Percentiles rank a stretch among this genome's conserved stretches.
Conservation (phyloP, 257 asterid species). For the Solanum neorickii region DNA sequence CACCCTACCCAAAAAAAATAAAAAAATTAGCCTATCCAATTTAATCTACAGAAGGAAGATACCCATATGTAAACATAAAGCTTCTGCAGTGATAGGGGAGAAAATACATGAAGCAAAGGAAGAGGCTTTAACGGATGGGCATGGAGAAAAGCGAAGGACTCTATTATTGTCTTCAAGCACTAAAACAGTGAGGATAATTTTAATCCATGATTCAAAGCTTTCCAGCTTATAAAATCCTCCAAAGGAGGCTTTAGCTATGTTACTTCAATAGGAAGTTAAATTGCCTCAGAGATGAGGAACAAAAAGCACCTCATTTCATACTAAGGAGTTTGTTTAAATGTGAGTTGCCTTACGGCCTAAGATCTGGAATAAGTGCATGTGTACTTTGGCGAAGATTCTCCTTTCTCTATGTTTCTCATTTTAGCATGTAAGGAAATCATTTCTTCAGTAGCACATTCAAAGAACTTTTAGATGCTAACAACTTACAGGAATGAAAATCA, state of each 20-base stretch:
- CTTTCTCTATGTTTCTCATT: not conserved
- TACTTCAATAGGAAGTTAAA: not conserved
- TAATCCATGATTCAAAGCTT: not conserved
- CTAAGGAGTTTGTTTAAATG: not conserved
- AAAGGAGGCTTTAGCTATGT: not conserved
- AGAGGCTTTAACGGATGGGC: not conserved
- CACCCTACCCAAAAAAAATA: not conserved
- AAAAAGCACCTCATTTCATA: not conserved
- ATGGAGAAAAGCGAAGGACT: not conserved
- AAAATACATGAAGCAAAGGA: not conserved
- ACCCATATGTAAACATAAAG: not conserved
- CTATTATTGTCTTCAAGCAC: not conserved
- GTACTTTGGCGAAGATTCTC: not conserved
- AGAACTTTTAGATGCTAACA: not conserved
- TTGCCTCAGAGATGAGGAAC: not conserved
- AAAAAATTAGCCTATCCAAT: not conserved
- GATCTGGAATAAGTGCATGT: not conserved
- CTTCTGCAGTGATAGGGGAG: not conserved
- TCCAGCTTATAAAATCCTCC: not conserved
- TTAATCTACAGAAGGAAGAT: not conserved
- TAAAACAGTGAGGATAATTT: not conserved
- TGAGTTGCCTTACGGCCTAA: not conserved
- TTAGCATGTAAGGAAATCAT: not conserved
- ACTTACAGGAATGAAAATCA: not conserved
- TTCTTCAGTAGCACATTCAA: not conserved